Base-by-base conservation (phyloP, 106 monocot genomes). In the Apostasia shenzhenica region DNA sequence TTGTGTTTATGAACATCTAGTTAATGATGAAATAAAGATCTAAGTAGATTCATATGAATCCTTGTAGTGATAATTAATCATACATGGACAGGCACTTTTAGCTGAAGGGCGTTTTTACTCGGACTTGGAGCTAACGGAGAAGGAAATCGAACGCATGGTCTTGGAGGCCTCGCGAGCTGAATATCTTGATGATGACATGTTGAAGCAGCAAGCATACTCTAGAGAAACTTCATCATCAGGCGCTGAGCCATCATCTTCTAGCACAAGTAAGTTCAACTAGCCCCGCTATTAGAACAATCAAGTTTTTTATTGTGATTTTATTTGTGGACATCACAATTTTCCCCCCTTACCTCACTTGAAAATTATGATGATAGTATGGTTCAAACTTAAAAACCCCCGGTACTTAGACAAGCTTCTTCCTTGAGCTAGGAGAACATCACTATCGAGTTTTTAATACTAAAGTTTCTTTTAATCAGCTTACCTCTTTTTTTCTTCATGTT, bases 101-200 rank as follows among this genome's bases (percentile, higher is more conserved):
- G 90, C 99, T 46, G 99, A 99, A 76, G 99, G 93, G 14, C 82
- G 99, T 10, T 93, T 99, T 57, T 99, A 88, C 76, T 93, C 99
- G 11, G 99, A 99, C 74, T n/a, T 99, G 75, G 99, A 99, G 73
- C 59, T 90, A 40, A 99, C 99, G 7, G 99, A 99, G 76, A 99
- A 88, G 75, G 93, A 99, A 71, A 93, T 99, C 48, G 99, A 99
- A 73, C 85, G 82, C 46, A 93, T 84, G 90, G 99, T 99, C 46
- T 88, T 99, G 76, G 99, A 99, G 72, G 93, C 90, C 5, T 99
- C 99, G 54, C 84, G 99, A 13, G 83, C 87, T 40, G 99, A 99
- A 66, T 99, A 90, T 78, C 72, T 97, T 4, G 84, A 78, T 26
- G 77, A 80, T 14, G 81, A 89, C 61, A 83, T 74, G 66, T 63